Evolutionary conservation across 2,329 filamentous ascomycete genomes (phyloP).

Genomic region (Penicillium sp.): DNA sequence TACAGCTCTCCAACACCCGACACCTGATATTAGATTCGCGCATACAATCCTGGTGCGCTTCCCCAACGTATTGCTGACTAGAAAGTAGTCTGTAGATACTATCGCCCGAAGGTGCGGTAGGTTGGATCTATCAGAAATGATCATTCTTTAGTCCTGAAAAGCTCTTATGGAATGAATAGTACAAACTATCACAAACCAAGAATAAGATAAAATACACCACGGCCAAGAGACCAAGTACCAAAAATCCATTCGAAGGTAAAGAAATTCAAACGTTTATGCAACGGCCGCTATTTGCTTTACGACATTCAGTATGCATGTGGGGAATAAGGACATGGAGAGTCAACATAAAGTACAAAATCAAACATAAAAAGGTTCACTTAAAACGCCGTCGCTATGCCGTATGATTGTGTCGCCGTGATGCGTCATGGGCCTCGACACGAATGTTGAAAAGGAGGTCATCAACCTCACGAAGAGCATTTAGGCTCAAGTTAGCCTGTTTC

Average conservation of each 20-base stretch:
- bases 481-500: slow-evolving; percentile 59
- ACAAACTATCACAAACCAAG: background rate
- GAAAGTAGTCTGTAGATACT: no score
- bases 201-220: background rate
- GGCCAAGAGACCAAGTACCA: background rate
- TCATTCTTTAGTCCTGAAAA: background rate
- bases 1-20: no score
- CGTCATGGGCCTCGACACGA: slow-evolving; percentile 70
- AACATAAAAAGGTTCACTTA: slow-evolving; percentile 9
- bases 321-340: slow-evolving; percentile 15
- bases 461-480: slow-evolving; percentile 67
- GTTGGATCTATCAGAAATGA: background rate
- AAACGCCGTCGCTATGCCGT: slow-evolving; percentile 41
- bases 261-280: background rate
- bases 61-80: no score
- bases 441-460: slow-evolving; percentile 81
- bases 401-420: slow-evolving; percentile 55
- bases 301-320: slow-evolving; percentile 18
- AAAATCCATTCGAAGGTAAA: background rate
- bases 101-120: no score
- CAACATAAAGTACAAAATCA: slow-evolving; percentile 6
- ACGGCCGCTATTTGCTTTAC: background rate
- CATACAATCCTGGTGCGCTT: no score
- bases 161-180: background rate
- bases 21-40: no score